Base-by-base conservation (phyloP, 2,329 filamentous ascomycete species). In the Calonectria hawksworthii region DNA sequence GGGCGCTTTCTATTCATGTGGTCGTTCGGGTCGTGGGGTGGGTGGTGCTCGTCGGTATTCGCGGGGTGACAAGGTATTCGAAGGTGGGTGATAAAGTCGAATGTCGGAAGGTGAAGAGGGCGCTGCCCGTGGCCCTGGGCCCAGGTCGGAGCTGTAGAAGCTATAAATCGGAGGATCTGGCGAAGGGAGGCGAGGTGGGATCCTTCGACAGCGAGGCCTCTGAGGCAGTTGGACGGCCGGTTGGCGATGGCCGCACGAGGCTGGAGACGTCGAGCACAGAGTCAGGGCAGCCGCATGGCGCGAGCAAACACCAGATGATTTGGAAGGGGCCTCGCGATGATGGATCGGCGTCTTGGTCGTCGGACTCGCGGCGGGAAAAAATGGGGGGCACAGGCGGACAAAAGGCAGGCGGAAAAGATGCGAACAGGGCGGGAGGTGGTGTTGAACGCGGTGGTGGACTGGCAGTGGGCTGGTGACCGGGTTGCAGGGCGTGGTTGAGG, bases 1-100 rank as follows among this genome's bases (percentile, higher is more conserved):
- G 77, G 64, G 44, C 83, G 82, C 74, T 84, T 86, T 61, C 80
- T 84, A 69, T 81, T 83, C 78, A 83, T 85, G 28, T 73, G 75
- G 70, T 41, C 32, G 66, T 72, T 47, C 51, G 51, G 47, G 41
- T 73, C 66, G 54, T 50, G 65, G 70, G 36, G 69, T 36, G 36
- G 72, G 65, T 75, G 51, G 47, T 51, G 23, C 38, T 52, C 34
- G 72, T 74, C 63, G 74, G 65, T 36, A 36, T 64, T 54, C 26
- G 65, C 65, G 59, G 66, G 54, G 74, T 44, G 69, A 38, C 47
- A 5, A 66, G 34, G 47, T 68, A 67, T 64, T 26, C 47, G 28
- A 52, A 32, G 34, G 59, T 51, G 64, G 69, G 80, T 73, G 72
- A 63, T 41, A 63, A 80, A 82, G 65, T 70, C 74, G 78, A 80